phyloP scores from a whole-genome alignment of 2,329 filamentous ascomycete species.

The Fusarium sp. region DNA sequence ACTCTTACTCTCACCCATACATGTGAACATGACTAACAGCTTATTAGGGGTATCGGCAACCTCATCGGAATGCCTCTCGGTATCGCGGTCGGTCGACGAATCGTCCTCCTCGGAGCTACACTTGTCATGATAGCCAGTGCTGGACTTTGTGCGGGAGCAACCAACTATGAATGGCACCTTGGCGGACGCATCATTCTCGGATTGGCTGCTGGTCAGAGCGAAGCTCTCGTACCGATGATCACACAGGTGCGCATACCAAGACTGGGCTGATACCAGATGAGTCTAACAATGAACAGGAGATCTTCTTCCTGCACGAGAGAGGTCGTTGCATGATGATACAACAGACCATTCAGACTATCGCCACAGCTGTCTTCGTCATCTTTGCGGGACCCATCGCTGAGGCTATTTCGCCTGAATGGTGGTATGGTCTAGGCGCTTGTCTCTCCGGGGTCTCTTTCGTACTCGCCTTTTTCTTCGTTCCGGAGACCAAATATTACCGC shows the following conservation, averaged over 20 bases:
- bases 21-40: neutral
- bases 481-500: constrained; percentile 24
- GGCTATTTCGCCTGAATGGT: constrained; percentile 23
- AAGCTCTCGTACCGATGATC: constrained; percentile 32
- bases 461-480: constrained; percentile 24
- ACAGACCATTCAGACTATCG: constrained; percentile 41
- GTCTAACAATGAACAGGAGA: constrained; percentile 27
- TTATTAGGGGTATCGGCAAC: constrained; percentile 39
- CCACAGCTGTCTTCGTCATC: constrained; percentile 29
- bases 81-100: constrained; percentile 42
- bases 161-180: constrained; percentile 46
- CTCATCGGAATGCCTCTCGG: constrained; percentile 44
- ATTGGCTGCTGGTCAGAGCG: constrained; percentile 41
- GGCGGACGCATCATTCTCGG: constrained; percentile 35
- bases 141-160: constrained; percentile 34
- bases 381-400: constrained; percentile 24
- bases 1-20: neutral
- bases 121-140: constrained; percentile 42
- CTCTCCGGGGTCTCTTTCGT: constrained; percentile 16
- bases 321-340: constrained; percentile 43
- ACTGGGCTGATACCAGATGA: fast-evolving
- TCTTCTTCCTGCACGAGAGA: constrained; percentile 44
- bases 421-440: constrained; percentile 24
- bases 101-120: constrained; percentile 42
- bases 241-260: constrained; percentile 5